Evolutionary conservation across 257 asterid genomes (phyloP).

Genomic region (Solanum infundibuliforme): DNA sequence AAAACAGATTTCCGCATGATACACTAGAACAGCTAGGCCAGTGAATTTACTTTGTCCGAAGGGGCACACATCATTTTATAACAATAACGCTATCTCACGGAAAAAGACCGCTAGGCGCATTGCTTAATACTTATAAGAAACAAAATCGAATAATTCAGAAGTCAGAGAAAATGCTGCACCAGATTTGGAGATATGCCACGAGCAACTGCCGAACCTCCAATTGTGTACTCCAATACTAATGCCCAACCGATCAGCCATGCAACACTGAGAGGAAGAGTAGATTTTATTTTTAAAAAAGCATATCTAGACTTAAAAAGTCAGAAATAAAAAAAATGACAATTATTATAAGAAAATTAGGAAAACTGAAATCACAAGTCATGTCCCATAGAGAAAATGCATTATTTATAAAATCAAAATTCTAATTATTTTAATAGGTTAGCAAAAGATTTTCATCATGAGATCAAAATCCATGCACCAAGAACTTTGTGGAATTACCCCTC

Average conservation of each 20-base stretch:
- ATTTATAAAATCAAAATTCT: background rate
- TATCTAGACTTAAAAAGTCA: background rate
- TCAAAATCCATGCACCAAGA: background rate
- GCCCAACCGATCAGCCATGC: slow-evolving; percentile 99
- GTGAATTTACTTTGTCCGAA: background rate
- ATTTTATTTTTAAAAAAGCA: background rate
- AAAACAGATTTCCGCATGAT: background rate
- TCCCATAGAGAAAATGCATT: background rate
- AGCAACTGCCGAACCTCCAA: slow-evolving; percentile 99
- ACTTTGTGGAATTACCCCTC: slow-evolving; percentile 49
- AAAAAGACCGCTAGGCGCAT: background rate
- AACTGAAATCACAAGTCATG: background rate
- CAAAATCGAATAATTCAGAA: background rate
- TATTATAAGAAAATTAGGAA: background rate
- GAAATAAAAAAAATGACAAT: background rate
- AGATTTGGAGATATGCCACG: slow-evolving; percentile 97
- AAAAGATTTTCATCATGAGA: background rate
- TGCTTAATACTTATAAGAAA: background rate
- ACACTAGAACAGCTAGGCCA: background rate
- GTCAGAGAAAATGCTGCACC: slow-evolving; percentile 27
- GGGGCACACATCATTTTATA: background rate
- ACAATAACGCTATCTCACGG: background rate
- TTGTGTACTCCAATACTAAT: slow-evolving; percentile 83
- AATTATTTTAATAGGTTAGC: background rate
- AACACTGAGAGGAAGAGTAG: slow-evolving; percentile 28